phyloP scores from a whole-genome alignment of 805 yeast genomes.

The Yarrowia yakushimensis region DNA sequence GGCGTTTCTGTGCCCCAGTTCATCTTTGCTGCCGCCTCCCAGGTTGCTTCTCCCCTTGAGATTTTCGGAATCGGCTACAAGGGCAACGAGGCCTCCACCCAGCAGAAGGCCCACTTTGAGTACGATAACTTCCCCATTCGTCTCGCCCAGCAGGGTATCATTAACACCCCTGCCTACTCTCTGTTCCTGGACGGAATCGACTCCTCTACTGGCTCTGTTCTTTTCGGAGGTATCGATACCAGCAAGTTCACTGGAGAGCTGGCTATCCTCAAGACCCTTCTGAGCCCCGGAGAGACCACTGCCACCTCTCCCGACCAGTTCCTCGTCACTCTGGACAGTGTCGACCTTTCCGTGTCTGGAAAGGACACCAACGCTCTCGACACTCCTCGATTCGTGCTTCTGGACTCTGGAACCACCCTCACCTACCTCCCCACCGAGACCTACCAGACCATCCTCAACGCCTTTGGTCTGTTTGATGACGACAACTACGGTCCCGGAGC shows the following conservation, averaged over 20 bases:
- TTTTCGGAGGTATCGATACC: slow-evolving; percentile 68
- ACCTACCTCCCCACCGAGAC: not conserved
- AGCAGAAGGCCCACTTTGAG: not conserved
- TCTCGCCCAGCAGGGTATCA: slow-evolving; percentile 42
- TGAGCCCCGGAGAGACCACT: not conserved
- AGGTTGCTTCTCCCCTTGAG: not conserved
- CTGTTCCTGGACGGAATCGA: slow-evolving; percentile 45
- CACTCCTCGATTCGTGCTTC: slow-evolving; percentile 56
- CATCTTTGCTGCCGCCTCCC: slow-evolving; percentile 27
- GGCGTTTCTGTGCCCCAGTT: slow-evolving; percentile 43
- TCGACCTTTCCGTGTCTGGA: slow-evolving; percentile 34
- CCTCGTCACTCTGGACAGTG: not conserved
- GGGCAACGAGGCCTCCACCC: not conserved
- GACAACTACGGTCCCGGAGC: not conserved
- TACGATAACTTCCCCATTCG: slow-evolving; percentile 37
- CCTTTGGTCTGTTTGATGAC: slow-evolving; percentile 22
- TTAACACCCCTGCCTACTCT: slow-evolving; percentile 44
- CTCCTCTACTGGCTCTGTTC: slow-evolving; percentile 44
- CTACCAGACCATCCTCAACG: not conserved
- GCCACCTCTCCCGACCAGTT: too few species aligned
- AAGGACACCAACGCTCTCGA: slow-evolving; percentile 34
- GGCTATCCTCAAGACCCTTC: slow-evolving; percentile 32
- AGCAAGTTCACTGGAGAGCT: slow-evolving; percentile 52
- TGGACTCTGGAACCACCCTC: slow-evolving; percentile 32
- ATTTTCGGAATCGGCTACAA: slow-evolving; percentile 31